phyloP scores from a whole-genome alignment of 306 rosid species.

The Dryas octopetala region DNA sequence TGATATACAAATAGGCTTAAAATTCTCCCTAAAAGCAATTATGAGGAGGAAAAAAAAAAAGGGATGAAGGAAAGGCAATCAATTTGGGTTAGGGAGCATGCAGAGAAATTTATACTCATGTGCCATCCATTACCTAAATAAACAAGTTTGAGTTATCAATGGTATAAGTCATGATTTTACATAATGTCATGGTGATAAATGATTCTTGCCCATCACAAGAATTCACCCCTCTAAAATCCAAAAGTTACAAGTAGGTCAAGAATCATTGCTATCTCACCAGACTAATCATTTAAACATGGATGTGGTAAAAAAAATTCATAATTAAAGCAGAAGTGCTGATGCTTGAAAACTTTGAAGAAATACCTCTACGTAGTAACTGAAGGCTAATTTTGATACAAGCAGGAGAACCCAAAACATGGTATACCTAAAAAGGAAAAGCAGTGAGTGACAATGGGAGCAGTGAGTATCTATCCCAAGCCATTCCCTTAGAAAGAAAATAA shows the following conservation, averaged over 20 bases:
- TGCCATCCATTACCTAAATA: neutral
- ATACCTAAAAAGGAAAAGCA: slow-evolving; percentile 60
- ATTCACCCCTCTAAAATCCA: neutral
- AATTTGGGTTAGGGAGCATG: neutral
- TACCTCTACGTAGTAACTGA: slow-evolving; percentile 97
- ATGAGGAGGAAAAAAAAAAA: neutral
- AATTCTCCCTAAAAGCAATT: slow-evolving; percentile 2
- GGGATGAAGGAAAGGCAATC: neutral
- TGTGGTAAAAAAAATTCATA: neutral
- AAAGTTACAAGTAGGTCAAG: neutral
- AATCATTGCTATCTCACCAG: neutral
- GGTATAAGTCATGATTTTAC: neutral
- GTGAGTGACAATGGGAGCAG: slow-evolving; percentile 30
- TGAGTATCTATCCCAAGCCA: slow-evolving; percentile 27
- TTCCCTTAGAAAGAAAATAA: slow-evolving; percentile 22
- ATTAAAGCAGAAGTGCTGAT: neutral
- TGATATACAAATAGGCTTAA: neutral
- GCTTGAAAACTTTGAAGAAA: slow-evolving; percentile 14
- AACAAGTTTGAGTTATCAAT: neutral
- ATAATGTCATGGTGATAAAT: neutral
- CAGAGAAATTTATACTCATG: neutral
- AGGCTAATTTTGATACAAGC: slow-evolving; percentile 70
- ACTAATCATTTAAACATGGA: neutral
- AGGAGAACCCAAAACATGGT: slow-evolving; percentile 84
- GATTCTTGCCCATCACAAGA: neutral